phyloP scores from a whole-genome alignment of 345 rosid species.

The Fremontodendron californicum region DNA sequence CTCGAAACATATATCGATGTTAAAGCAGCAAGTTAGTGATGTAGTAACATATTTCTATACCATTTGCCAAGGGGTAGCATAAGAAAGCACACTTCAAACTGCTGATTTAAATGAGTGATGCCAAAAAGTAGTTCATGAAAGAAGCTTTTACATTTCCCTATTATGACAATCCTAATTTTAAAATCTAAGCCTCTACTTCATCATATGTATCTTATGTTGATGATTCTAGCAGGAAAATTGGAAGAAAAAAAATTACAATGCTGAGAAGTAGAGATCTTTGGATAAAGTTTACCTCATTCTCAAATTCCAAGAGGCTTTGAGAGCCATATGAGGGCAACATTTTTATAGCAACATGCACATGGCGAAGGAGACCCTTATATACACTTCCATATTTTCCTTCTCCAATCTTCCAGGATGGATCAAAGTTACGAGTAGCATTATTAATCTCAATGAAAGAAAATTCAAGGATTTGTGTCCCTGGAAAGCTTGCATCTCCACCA shows the following conservation, averaged over 20 bases:
- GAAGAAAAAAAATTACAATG: not conserved
- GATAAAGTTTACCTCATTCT: conserved; percentile 48
- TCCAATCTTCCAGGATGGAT: conserved; percentile 75
- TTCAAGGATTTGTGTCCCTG: conserved; percentile 53
- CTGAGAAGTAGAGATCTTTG: conserved; percentile 4
- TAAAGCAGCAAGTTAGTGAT: not conserved
- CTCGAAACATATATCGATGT: not conserved
- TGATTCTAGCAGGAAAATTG: not conserved
- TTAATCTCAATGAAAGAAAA: conserved; percentile 78
- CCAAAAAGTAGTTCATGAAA: not conserved
- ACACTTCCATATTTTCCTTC: conserved; percentile 80
- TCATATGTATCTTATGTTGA: not conserved
- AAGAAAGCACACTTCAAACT: not conserved
- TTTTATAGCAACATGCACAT: conserved; percentile 71
- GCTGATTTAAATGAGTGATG: not conserved
- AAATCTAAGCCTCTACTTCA: not conserved
- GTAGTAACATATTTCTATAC: not conserved
- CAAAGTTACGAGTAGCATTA: conserved; percentile 69
- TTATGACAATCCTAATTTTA: not conserved
- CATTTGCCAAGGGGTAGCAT: not conserved
- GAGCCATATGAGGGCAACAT: conserved; percentile 85
- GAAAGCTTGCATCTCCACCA: conserved; percentile 37
- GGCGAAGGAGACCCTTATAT: conserved; percentile 67
- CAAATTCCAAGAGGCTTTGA: conserved; percentile 49
- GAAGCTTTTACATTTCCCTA: not conserved